Evolutionary conservation across 2,329 filamentous ascomycete genomes (phyloP).

Genomic region (Taxawa tesnikishii): DNA sequence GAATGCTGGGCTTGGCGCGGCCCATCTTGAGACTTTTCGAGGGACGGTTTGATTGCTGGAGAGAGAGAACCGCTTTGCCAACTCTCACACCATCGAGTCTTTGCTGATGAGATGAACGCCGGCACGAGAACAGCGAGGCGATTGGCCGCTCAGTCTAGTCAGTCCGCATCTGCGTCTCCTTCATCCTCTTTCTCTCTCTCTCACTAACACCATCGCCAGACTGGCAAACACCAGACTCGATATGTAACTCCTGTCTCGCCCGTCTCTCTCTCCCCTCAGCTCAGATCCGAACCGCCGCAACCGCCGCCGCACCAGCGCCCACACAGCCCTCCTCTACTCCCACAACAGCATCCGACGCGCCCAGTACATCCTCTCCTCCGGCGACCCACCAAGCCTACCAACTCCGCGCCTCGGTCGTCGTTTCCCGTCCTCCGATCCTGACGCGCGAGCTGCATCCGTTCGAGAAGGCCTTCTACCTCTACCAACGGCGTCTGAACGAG

Average conservation of each 20-base stretch:
- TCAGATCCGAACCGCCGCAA: constrained; percentile 22
- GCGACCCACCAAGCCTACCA: constrained; percentile 31
- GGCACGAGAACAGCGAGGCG: constrained; percentile 32
- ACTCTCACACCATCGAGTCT: constrained; percentile 11
- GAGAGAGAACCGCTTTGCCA: no score
- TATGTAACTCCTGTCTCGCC: constrained; percentile 34
- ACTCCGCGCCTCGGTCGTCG: constrained; percentile 55
- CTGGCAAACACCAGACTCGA: constrained; percentile 22
- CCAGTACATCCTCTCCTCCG: constrained; percentile 30
- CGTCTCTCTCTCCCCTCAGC: constrained; percentile 23
- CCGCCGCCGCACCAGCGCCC: constrained; percentile 19
- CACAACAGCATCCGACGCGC: constrained; percentile 20
- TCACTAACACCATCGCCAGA: constrained; percentile 11
- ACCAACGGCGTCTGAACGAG: constrained; percentile 94
- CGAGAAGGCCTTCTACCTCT: constrained; percentile 89
- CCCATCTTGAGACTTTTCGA: no score
- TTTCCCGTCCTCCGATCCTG: constrained; percentile 78
- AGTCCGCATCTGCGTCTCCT: constrained; percentile 5
- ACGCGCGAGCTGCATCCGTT: constrained; percentile 77
- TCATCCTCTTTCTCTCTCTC: no score
- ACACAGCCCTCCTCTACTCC: constrained; percentile 12
- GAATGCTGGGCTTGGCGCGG: no score
- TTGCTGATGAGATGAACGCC: constrained; percentile 26
- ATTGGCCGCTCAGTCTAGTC: constrained; percentile 27
- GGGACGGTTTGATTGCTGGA: no score